These are phyloP conservation scores for Phytophthora vignae DNA, from an alignment of 352 stramenopile genomes.

Conservation along the genomic window DNA sequence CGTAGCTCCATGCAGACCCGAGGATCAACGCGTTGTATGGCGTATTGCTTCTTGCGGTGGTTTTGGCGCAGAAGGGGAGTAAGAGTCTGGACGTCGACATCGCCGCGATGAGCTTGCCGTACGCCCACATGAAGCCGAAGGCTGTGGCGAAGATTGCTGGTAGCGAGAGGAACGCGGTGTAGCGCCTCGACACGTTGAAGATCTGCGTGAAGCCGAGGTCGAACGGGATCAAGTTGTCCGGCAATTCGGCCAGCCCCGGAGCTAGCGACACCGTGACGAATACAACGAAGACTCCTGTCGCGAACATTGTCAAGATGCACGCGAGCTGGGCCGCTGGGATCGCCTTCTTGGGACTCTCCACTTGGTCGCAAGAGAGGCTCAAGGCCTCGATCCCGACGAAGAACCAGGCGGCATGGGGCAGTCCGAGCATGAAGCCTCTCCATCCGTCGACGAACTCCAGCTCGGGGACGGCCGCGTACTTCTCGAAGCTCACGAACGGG, in stretches of 20 bases:
- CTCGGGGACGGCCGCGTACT: conserved; percentile 8
- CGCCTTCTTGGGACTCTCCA: conserved; percentile 35
- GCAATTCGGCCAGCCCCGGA: neutral
- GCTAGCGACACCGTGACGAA: conserved; percentile 39
- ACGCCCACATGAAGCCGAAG: conserved; percentile 55
- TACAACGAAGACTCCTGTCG: conserved; percentile 36
- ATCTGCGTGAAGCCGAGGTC: conserved; percentile 37
- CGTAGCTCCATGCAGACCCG: conserved; percentile 34
- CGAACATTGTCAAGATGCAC: conserved; percentile 42
- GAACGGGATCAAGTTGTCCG: conserved; percentile 3
- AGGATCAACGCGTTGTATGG: conserved; percentile 24
- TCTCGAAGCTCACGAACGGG: conserved; percentile 24
- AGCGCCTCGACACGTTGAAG: conserved; percentile 12
- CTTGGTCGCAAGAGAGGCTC: conserved; percentile 31
- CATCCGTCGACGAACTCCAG: conserved; percentile 2
- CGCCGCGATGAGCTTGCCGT: conserved; percentile 47
- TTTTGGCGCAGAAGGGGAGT: conserved; percentile 26
- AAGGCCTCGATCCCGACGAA: conserved; percentile 53
- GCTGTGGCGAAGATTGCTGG: conserved; percentile 24
- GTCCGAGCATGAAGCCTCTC: conserved; percentile 32
- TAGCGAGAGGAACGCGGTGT: conserved; percentile 38
- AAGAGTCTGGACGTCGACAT: conserved; percentile 44
- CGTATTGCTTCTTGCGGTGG: conserved; percentile 12
- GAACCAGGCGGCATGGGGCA: conserved; percentile 45
- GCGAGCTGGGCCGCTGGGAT: conserved; percentile 46